Evolutionary conservation across 345 rosid species (phyloP).

Genomic region (Angophora floribunda): DNA sequence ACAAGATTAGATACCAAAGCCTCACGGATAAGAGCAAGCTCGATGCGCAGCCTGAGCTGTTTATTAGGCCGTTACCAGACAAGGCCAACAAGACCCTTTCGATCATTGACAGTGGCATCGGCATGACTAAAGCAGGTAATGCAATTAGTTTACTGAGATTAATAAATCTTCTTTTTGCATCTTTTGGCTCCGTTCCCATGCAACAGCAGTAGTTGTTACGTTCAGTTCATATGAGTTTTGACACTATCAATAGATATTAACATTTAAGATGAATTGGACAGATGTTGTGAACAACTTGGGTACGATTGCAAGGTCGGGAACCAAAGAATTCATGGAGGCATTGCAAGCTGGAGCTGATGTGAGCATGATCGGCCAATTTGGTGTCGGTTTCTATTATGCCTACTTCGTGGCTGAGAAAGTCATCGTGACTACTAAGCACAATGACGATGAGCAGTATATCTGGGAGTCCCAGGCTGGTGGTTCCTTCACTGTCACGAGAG

Average conservation of each 20-base stretch:
- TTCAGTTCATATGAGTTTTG: too few relatives aligned
- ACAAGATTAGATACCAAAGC: conserved; percentile 29
- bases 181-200: not conserved
- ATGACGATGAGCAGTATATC: conserved; percentile 31
- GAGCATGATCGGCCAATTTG: conserved; percentile 44
- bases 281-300: conserved; percentile 42
- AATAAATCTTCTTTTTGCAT: not conserved
- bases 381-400: conserved; percentile 39
- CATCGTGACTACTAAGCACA: conserved; percentile 30
- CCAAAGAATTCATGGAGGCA: conserved; percentile 44
- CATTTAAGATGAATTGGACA: not conserved
- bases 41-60: conserved; percentile 31
- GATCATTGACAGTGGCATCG: conserved; percentile 30
- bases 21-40: conserved; percentile 41
- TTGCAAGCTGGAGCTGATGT: conserved; percentile 44
- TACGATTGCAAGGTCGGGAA: conserved; percentile 37
- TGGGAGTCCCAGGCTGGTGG: conserved; percentile 47
- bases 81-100: conserved; percentile 30
- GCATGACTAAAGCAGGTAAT: conserved; percentile 44
- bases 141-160: not conserved
- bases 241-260: not conserved
- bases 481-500: conserved; percentile 31
- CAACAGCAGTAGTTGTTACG: not conserved
- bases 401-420: conserved; percentile 39
- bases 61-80: conserved; percentile 32